Base-by-base conservation (phyloP, 2,329 filamentous ascomycete species). In the Colletotrichum kahawae region DNA sequence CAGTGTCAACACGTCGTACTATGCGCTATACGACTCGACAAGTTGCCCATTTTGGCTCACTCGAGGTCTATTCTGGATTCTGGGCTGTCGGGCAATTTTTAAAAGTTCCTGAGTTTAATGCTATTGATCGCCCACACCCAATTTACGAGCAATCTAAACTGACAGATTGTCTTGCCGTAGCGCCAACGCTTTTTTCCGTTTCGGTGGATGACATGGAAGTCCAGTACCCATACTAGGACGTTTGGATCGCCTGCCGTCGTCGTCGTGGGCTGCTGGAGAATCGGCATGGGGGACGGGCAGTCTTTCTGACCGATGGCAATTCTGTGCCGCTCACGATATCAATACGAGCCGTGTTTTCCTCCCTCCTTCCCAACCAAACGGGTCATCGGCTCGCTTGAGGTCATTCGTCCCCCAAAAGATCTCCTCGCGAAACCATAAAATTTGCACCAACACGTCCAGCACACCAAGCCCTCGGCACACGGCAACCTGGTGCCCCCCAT, bases 351-450 rank as follows among this genome's bases (percentile, higher is more conserved):
- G 33, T 63, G 31, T 36, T 34, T 63, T 36, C 33, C 59, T 34
- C 24, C 18, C 33, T 51, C 31, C 33, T 14, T 24, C 24, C n/a
- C 34, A 48, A 43, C 14, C 14, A 34, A n/a, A 67, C 62, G 72
- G 68, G 56, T 75, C 63, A 5, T 62, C 72, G 68, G 72, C 72
- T 71, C 27, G 27, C 64, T 34, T 56, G 38, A 24, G 63, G 62
- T 51, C 21, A 29, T 57, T 12, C 48, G n/a, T 21, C 67, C 29
- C 10, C 21, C 34, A 48, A 71, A 71, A 27, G 54, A 71, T 71
- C 48, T n/a, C 6, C 66, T 74, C 56, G 62, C 68, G 62, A 62
- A 62, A 75, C 56, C 57, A 48, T 12, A 36, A 36, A 70, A 21
- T 38, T 29, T 34, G 24, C 57, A 60, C 18, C 51, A 48, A 74